A percentile compares a stretch with the other conserved stretches of the same genome.
These are phyloP conservation scores for Vitis labrusca DNA, from an alignment of 164 flowering plant genomes.

Conservation along the genomic window DNA sequence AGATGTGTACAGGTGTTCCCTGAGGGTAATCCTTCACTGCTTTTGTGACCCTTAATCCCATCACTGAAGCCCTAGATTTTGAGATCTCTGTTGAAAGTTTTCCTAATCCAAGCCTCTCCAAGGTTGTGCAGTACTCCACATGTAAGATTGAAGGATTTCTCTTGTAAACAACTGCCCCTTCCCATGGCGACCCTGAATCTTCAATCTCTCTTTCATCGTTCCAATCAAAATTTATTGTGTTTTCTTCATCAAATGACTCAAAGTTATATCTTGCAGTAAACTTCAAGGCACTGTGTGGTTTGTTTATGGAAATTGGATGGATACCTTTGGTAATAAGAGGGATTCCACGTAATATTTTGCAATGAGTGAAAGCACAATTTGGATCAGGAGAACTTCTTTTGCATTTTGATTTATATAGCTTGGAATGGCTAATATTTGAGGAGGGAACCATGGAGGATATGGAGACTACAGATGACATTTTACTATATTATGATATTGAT, in stretches of 20 bases:
- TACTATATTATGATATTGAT: not conserved
- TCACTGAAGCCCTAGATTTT: slow-evolving; percentile 58
- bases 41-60: slow-evolving; percentile 83
- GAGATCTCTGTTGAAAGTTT: slow-evolving; percentile 67
- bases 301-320: not conserved
- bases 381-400: not conserved
- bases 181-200: slow-evolving; percentile 73
- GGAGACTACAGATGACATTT: slow-evolving; percentile 18
- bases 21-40: slow-evolving; percentile 67
- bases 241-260: slow-evolving; percentile 15
- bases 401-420: not conserved
- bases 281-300: not conserved
- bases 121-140: slow-evolving; percentile 87
- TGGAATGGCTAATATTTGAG: slow-evolving; percentile 7
- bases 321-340: not conserved
- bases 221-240: slow-evolving; percentile 16
- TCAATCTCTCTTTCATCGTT: slow-evolving; percentile 36
- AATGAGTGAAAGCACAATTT: not conserved
- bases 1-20: slow-evolving; percentile 88
- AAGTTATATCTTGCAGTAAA: not conserved
- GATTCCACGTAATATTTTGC: not conserved
- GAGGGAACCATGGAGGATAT: slow-evolving; percentile 13
- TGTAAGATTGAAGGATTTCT: slow-evolving; percentile 65
- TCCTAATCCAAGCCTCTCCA: slow-evolving; percentile 86
- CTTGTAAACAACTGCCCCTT: slow-evolving; percentile 79